Evolutionary conservation across 2,329 filamentous ascomycete genomes (phyloP).

Genomic region (Aspergillus fumigatus): DNA sequence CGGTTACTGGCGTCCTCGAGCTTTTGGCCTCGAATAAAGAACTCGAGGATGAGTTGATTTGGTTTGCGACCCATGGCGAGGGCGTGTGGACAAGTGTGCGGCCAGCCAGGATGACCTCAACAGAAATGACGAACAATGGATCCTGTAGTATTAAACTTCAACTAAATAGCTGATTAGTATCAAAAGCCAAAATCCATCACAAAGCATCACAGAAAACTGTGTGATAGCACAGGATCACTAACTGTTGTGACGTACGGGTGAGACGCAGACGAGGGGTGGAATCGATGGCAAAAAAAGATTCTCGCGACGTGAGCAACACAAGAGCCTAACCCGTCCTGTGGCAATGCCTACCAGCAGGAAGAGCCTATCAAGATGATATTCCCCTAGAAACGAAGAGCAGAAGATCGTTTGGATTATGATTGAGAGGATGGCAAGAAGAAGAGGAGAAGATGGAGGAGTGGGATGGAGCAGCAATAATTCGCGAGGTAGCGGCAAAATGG

Average conservation of each 20-base stretch:
- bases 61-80: constrained; percentile 72
- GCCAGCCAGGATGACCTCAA: constrained; percentile 1
- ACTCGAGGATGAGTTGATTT: constrained; percentile 79
- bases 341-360: constrained; percentile 4
- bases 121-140: background rate
- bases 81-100: background rate
- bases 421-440: background rate
- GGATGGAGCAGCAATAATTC: constrained; percentile 9
- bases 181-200: background rate
- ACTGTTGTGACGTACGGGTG: constrained; percentile 10
- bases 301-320: constrained; percentile 1
- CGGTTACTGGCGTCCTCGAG: constrained; percentile 85
- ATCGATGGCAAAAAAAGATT: constrained; percentile 19
- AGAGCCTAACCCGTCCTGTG: constrained; percentile 1
- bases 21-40: constrained; percentile 82
- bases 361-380: background rate
- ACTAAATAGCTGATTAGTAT: background rate
- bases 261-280: constrained; percentile 5
- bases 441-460: constrained; percentile 17
- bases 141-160: background rate
- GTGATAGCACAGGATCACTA: background rate
- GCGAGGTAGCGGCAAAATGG: constrained; percentile 31
- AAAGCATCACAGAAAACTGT: background rate
- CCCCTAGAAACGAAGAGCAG: background rate
- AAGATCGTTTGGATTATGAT: background rate